Percentiles rank a stretch among this genome's conserved stretches.
Conservation (phyloP, 2,329 filamentous ascomycete species). For the Xylaria sp. region DNA sequence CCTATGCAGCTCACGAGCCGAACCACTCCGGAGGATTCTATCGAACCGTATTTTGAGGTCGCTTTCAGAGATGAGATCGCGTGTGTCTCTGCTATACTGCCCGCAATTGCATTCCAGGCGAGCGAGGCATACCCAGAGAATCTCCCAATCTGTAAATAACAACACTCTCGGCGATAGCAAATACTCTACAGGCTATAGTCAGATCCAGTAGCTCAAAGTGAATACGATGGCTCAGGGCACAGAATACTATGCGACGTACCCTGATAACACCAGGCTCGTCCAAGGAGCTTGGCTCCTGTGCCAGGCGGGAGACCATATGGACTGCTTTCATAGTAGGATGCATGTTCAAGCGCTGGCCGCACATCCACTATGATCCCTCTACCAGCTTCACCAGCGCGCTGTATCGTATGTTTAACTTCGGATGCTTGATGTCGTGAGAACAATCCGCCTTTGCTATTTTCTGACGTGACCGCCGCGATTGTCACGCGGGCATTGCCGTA, state of each 20-base stretch:
- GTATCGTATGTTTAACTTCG: constrained; percentile 27
- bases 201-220: neutral
- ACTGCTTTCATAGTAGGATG: constrained; percentile 34
- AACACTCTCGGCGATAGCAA: constrained; percentile 38
- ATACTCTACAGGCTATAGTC: constrained; percentile 30
- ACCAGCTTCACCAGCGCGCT: neutral
- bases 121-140: constrained; percentile 37
- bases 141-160: constrained; percentile 40
- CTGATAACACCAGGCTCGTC: constrained; percentile 40
- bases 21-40: constrained; percentile 9
- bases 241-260: constrained; percentile 23
- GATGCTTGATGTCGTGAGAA: constrained; percentile 33
- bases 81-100: constrained; percentile 32
- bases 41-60: constrained; percentile 39
- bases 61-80: constrained; percentile 32
- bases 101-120: constrained; percentile 37
- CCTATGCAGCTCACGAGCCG: constrained; percentile 3
- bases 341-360: constrained; percentile 38
- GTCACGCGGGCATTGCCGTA: constrained; percentile 40
- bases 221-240: neutral
- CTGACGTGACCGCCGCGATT: constrained; percentile 35
- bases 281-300: constrained; percentile 27
- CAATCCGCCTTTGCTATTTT: constrained; percentile 36
- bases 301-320: constrained; percentile 32
- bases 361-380: constrained; percentile 23